A percentile compares a stretch with the other conserved stretches of the same genome.
phyloP scores from a whole-genome alignment of 495 filamentous ascomycete species.

The Beverwykella pulmonaria region DNA sequence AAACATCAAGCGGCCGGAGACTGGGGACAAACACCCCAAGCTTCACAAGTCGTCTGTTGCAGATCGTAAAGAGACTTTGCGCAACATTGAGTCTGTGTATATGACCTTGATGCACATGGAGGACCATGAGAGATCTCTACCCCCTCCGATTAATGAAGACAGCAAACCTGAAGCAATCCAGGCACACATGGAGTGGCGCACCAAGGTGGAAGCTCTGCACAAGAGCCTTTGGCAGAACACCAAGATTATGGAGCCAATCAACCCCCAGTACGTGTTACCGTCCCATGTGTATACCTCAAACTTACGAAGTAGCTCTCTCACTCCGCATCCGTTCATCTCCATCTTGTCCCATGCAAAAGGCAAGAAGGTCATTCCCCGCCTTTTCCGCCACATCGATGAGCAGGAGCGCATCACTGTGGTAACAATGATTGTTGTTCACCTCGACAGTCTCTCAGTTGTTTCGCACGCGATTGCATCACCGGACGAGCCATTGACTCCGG shows the following conservation, averaged over 20 bases:
- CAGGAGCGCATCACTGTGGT: constrained; percentile 92
- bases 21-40: constrained; percentile 53
- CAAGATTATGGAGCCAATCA: constrained; percentile 89
- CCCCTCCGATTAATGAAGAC: constrained; percentile 65
- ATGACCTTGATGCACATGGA: constrained; percentile 87
- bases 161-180: constrained; percentile 65
- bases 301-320: constrained; percentile 49
- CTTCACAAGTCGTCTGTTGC: constrained; percentile 50
- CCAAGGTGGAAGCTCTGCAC: constrained; percentile 71
- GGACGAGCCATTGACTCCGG: constrained; percentile 66
- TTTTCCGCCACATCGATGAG: constrained; percentile 89
- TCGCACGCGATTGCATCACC: constrained; percentile 70
- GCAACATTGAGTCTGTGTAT: constrained; percentile 86
- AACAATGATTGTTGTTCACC: constrained; percentile 92
- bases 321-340: constrained; percentile 91
- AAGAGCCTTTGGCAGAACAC: constrained; percentile 78
- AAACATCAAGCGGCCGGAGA: constrained; percentile 90
- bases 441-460: constrained; percentile 89
- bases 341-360: constrained; percentile 94
- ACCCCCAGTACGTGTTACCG: constrained; percentile 54
- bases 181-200: constrained; percentile 70
- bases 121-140: constrained; percentile 88
- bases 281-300: background rate
- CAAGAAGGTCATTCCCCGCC: constrained; percentile 90
- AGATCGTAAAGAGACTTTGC: constrained; percentile 80